Conservation (phyloP, 129 eudicot species). For the Daucus carota region DH1_v3.0 NC_030381.2:5099001-5099500, state of each 20-base stretch:
- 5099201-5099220: constrained; percentile 92
- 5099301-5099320: no score
- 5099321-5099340: no score
- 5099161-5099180: constrained; percentile 77
- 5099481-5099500: no score
- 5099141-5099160: constrained; percentile 88
- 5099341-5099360: no score
- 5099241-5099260: constrained; percentile 99
- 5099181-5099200: constrained; percentile 98
- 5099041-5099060: constrained; percentile 88
- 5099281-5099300: no score
- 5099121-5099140: constrained; percentile 37
- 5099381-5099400: constrained; percentile 89
- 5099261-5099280: constrained; percentile 97
- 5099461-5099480: no score
- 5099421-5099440: constrained; percentile 95
- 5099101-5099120: background rate
- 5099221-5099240: constrained; percentile 79
- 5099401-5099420: constrained; percentile 95
- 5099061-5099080: background rate
- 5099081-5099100: background rate
- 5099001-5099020: constrained; percentile 54
- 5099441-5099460: constrained; percentile 37
- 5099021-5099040: constrained; percentile 90
- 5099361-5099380: constrained; percentile 73